These are phyloP conservation scores for Coemansia sp. DNA, from an alignment of 192 early-diverging fungal species.

Conservation along the genomic window DNA sequence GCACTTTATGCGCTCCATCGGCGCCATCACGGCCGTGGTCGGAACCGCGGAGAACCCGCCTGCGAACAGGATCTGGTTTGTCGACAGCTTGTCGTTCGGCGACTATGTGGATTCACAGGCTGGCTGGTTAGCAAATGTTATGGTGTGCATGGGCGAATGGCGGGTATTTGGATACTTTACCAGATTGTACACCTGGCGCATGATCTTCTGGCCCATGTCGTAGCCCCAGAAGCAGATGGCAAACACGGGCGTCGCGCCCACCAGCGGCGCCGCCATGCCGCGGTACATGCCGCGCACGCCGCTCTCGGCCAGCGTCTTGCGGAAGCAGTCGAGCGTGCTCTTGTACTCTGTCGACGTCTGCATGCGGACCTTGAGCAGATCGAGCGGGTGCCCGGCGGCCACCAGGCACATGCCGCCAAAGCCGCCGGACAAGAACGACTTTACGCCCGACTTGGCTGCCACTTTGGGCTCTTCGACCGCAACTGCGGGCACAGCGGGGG, in stretches of 20 bases:
- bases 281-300: constrained; percentile 91
- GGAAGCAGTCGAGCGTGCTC: constrained; percentile 85
- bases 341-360: constrained; percentile 88
- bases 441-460: constrained; percentile 47
- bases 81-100: constrained; percentile 53
- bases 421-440: constrained; percentile 91
- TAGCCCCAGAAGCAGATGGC: constrained; percentile 88
- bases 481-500: background rate
- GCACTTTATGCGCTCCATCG: constrained; percentile 95
- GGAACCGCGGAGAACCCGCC: constrained; percentile 94
- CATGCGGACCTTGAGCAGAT: constrained; percentile 91
- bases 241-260: constrained; percentile 94
- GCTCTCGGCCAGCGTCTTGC: constrained; percentile 85
- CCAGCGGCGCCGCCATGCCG: constrained; percentile 89
- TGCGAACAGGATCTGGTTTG: constrained; percentile 78
- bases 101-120: too few species aligned
- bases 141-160: constrained; percentile 4
- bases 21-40: constrained; percentile 91
- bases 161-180: constrained; percentile 13
- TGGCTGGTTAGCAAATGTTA: too few species aligned
- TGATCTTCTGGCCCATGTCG: constrained; percentile 49
- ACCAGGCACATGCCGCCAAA: constrained; percentile 86
- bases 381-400: constrained; percentile 72
- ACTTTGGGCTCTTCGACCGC: constrained; percentile 8
- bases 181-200: constrained; percentile 39